phyloP scores from a whole-genome alignment of 148 eudicot species.

The Limonium bicolor region DNA sequence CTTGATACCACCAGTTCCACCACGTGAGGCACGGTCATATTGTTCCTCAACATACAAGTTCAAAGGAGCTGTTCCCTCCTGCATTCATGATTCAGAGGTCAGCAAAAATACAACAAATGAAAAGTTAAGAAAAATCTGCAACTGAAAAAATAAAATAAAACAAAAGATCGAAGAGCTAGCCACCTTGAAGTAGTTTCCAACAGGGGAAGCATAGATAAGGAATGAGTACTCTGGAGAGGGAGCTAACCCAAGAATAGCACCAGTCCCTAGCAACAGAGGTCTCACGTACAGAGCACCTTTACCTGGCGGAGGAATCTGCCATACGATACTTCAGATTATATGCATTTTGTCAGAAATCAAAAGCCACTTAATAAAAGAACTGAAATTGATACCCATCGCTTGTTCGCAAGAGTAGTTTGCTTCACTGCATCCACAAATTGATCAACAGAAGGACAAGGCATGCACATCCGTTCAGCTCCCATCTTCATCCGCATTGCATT shows the following conservation, averaged over 20 bases:
- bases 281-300: constrained; percentile 87
- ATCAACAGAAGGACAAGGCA: constrained; percentile 45
- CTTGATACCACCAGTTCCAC: constrained; percentile 92
- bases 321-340: neutral
- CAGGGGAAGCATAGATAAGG: constrained; percentile 81
- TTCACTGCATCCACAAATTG: constrained; percentile 55
- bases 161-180: neutral
- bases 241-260: constrained; percentile 57
- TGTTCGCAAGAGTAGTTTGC: constrained; percentile 50
- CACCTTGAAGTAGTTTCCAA: constrained; percentile 84
- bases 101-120: too few relatives aligned
- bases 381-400: constrained; percentile 33
- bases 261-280: constrained; percentile 85
- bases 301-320: constrained; percentile 86
- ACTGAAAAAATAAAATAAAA: neutral
- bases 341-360: neutral
- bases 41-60: constrained; percentile 66
- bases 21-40: constrained; percentile 73
- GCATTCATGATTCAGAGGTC: constrained; percentile 1
- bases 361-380: neutral
- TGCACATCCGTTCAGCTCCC: constrained; percentile 67
- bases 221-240: constrained; percentile 86
- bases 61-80: constrained; percentile 69
- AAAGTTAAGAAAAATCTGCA: neutral
- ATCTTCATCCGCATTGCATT: constrained; percentile 55